phyloP scores from a whole-genome alignment of 257 asterid species.

The Solanum tarapatanum region DNA sequence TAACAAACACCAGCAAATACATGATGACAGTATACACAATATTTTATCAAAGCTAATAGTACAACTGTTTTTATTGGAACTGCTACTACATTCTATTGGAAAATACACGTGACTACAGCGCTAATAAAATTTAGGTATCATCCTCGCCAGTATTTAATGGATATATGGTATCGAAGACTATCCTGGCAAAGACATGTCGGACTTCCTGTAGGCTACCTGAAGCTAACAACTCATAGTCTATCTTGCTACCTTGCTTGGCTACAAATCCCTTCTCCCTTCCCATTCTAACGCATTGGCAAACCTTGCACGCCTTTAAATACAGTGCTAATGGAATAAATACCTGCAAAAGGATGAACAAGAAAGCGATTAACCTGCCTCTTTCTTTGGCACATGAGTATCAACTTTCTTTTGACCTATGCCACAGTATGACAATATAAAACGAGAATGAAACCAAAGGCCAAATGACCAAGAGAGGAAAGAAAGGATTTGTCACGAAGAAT shows the following conservation, averaged over 20 bases:
- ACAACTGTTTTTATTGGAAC: background rate
- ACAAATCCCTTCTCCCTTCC: slow-evolving; percentile 43
- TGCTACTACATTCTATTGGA: background rate
- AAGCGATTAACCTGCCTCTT: background rate
- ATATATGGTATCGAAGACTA: slow-evolving; percentile 76
- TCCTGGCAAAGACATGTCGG: slow-evolving; percentile 75
- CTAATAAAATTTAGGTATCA: background rate
- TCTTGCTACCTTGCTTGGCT: slow-evolving; percentile 50
- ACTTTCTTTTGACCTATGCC: background rate
- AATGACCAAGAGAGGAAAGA: background rate
- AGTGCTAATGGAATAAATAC: slow-evolving; percentile 50
- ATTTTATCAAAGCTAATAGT: background rate
- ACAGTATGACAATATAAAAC: background rate
- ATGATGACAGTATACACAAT: background rate
- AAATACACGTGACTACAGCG: background rate
- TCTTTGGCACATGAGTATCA: background rate
- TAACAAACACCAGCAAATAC: background rate
- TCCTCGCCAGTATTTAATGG: slow-evolving; percentile 17
- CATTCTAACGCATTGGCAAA: slow-evolving; percentile 56
- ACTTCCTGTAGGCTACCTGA: slow-evolving; percentile 70
- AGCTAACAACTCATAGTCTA: slow-evolving; percentile 61
- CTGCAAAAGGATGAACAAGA: slow-evolving; percentile 23
- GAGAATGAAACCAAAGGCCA: background rate
- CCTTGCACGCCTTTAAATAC: slow-evolving; percentile 43
- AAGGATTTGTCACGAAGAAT: background rate